phyloP scores from a whole-genome alignment of 2,329 filamentous ascomycete species.

The Pseudocercospora fijiensis region DNA sequence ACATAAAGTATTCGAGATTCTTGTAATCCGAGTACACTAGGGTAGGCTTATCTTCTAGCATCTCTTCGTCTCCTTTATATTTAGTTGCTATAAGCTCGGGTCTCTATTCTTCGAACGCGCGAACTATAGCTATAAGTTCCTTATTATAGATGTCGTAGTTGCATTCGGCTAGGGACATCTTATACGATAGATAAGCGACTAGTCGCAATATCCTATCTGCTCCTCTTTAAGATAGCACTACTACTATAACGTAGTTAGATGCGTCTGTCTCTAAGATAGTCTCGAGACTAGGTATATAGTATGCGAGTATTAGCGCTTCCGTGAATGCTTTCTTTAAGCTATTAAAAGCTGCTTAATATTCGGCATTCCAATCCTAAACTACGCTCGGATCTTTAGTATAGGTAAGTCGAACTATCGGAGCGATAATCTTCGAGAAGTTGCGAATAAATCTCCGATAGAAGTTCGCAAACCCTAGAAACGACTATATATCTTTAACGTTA shows the following conservation, averaged over 20 bases:
- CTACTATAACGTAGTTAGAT: not conserved
- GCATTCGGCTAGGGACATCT: too few species aligned
- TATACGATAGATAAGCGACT: too few species aligned
- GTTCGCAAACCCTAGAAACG: too few species aligned
- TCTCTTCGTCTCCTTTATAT: not conserved
- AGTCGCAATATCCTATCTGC: too few species aligned
- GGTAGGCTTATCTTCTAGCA: not conserved
- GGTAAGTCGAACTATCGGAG: not conserved
- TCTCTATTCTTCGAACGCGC: not conserved
- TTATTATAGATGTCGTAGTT: too few species aligned
- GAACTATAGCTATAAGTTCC: not conserved
- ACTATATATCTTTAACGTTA: too few species aligned
- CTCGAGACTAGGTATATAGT: not conserved
- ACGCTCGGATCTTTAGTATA: not conserved
- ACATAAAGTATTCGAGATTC: not conserved
- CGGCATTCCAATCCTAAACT: not conserved
- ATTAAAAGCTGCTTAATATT: not conserved
- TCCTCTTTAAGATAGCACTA: not conserved
- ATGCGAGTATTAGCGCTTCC: not conserved
- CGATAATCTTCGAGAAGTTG: too few species aligned
- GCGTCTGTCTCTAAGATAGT: not conserved
- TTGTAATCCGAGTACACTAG: slow-evolving; percentile 1
- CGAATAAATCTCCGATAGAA: too few species aligned
- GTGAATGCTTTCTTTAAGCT: not conserved
- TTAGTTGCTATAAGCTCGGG: not conserved